Conservation (phyloP, 176 grass and related monocot species). For the Oryza nivara region DNA sequence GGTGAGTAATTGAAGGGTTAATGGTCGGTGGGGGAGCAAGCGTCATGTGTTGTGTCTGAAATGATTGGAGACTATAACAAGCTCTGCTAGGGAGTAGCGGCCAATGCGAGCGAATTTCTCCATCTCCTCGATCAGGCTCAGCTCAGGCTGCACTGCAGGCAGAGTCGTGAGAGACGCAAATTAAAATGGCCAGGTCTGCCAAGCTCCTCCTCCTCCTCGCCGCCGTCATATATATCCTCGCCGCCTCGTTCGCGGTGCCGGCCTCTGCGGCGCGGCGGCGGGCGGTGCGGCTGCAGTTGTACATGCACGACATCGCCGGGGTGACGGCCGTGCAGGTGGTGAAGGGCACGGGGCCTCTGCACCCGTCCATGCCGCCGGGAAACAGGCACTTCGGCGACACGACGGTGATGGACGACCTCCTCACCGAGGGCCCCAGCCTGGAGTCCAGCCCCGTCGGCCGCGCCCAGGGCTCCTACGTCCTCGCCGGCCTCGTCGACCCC, state of each 20-base stretch:
- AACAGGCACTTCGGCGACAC: slow-evolving; percentile 24
- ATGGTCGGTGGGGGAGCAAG: no score
- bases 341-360: background rate
- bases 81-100: no score
- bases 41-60: no score
- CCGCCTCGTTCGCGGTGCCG: background rate
- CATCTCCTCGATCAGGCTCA: no score
- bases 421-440: background rate
- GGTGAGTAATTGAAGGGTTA: no score
- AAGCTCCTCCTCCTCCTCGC: no score
- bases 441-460: background rate
- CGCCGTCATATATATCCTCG: background rate
- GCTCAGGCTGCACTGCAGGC: no score
- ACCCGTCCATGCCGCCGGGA: slow-evolving; percentile 14
- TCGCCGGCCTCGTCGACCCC: background rate
- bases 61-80: no score
- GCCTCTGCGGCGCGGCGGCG: background rate
- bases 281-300: slow-evolving; percentile 16
- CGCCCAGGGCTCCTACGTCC: slow-evolving; percentile 31
- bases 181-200: no score
- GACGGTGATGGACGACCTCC: slow-evolving; percentile 18
- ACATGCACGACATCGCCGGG: slow-evolving; percentile 40
- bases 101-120: no score
- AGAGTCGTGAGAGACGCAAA: no score
- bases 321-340: slow-evolving; percentile 4